Base-by-base conservation (phyloP, 352 stramenopile genomes). In the Phytophthora hybrid region DNA sequence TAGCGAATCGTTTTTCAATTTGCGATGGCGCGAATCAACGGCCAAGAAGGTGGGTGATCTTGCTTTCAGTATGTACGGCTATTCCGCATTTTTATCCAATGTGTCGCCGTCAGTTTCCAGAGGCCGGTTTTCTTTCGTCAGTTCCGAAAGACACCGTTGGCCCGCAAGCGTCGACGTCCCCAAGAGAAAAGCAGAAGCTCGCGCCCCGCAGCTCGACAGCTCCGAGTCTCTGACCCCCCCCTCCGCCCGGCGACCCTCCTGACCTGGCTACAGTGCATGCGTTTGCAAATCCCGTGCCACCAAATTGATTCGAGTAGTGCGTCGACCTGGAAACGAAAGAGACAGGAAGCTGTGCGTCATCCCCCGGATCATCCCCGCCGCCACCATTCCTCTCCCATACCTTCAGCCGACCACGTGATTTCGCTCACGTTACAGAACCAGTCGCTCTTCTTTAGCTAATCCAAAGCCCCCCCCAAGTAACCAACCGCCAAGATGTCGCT, bases 311-410 rank as follows among this genome's bases (percentile, higher is more conserved):
- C 85, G 78, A 90, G 82, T 81, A 75, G 77, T 76, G 71, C 82
- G 81, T 86, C 81, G 74, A 83, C 82, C 58, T 92, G 83, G 83
- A 94, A 92, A 82, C 88, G 83, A 87, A 94, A 93, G 88, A 89
- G 84, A 79, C 70, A 79, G 69, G 74, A 79, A 77, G 54, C 63
- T 71, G 67, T 65, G 70, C 76, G 59, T 77, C 77, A 78, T 82
- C 73, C 72, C 58, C 76, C 71, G 72, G 66, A 79, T 79, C 63
- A 75, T 71, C 70, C 69, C 73, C 34, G 71, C 56, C 66, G 72
- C 46, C 75, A 84, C 72, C 72, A 84, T 84, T 84, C 66, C 26
- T 73, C 53, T 59, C 23, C 51, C 31, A 26, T 31, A 23, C 52
- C 56, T 56, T 66, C 68, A 66, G 2, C 14, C 64, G 58, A 63